Evolutionary conservation across 345 rosid species (phyloP).

Genomic region (Linum lewisii): DNA sequence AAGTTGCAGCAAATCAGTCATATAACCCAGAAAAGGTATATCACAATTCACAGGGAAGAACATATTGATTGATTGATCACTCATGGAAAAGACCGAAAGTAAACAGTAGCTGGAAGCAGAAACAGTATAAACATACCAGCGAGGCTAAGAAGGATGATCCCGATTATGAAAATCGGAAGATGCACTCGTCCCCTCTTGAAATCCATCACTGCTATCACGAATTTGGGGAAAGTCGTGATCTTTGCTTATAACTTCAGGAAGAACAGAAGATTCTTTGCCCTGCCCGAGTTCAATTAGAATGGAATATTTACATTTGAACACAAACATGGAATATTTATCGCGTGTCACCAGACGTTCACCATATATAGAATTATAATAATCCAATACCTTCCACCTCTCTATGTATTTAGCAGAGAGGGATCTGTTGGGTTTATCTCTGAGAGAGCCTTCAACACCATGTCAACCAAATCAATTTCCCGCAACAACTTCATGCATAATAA

Average conservation of each 20-base stretch:
- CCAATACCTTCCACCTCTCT: too few species aligned
- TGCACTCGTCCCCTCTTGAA: constrained; percentile 39
- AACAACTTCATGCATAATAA: too few species aligned
- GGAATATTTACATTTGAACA: too few species aligned
- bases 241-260: neutral
- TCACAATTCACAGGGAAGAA: neutral
- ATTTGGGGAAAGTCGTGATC: neutral
- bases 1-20: neutral
- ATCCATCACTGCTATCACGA: constrained; percentile 33
- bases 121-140: constrained; percentile 32
- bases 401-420: too few species aligned
- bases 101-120: neutral
- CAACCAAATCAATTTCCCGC: too few species aligned
- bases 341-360: too few species aligned
- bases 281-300: neutral
- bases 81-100: neutral
- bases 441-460: too few species aligned
- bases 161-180: constrained; percentile 37
- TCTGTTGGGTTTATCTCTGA: too few species aligned
- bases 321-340: too few species aligned
- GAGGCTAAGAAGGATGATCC: constrained; percentile 55
- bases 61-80: too few species aligned
- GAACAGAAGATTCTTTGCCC: neutral
- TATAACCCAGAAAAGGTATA: neutral
- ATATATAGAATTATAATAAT: too few species aligned